Conservation (phyloP, 345 rosid genomes). For the Pistacia atlantica region DNA sequence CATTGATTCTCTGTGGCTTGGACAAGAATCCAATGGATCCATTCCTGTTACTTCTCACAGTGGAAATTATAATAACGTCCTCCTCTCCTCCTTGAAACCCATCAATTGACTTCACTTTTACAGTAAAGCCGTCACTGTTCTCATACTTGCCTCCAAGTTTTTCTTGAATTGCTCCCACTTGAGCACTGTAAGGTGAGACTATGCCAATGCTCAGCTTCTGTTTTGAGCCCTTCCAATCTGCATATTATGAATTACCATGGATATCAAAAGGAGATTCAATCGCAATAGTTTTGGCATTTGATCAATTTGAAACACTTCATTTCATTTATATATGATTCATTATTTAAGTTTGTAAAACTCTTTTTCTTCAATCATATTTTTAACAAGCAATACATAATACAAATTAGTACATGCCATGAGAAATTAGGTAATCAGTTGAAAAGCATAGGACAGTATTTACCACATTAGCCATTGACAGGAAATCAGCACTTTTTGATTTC, state of each 20-base stretch:
- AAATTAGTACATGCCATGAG: no score
- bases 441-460: background rate
- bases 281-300: no score
- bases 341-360: no score
- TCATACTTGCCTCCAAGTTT: conserved; percentile 27
- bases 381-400: no score
- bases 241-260: background rate
- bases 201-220: conserved; percentile 39
- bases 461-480: no score
- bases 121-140: conserved; percentile 21
- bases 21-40: conserved; percentile 39
- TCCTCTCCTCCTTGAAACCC: conserved; percentile 50
- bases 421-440: no score
- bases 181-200: conserved; percentile 46
- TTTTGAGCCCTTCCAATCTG: conserved; percentile 35
- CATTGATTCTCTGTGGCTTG: conserved; percentile 29
- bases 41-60: conserved; percentile 38
- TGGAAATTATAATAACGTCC: conserved; percentile 42
- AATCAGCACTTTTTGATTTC: no score
- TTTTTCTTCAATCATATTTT: no score
- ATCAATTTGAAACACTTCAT: no score
- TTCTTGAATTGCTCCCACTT: conserved; percentile 38
- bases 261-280: no score
- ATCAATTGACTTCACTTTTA: conserved; percentile 41
- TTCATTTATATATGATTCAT: no score